Conservation (phyloP, 306 rosid genomes). For the Trifolium subterraneum region DNA sequence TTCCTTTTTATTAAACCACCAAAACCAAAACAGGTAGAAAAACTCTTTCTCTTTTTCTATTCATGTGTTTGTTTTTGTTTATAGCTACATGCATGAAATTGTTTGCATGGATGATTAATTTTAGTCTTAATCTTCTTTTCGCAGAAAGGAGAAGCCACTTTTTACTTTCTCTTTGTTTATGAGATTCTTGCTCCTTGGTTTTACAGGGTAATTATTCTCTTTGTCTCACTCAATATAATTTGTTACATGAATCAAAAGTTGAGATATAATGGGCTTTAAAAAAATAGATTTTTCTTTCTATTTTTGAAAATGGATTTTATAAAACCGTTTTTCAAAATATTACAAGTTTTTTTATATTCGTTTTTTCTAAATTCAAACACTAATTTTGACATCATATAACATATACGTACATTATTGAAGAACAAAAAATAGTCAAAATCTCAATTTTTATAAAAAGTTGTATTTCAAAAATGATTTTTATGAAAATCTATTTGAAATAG, state of each 20-base stretch:
- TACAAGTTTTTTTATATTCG: no score
- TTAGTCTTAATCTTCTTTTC: conserved; percentile 23
- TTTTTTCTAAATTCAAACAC: no score
- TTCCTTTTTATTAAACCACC: conserved; percentile 53
- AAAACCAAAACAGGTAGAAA: conserved; percentile 48
- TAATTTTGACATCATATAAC: no score
- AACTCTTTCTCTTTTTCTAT: neutral
- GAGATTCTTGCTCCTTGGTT: conserved; percentile 68
- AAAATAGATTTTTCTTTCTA: no score
- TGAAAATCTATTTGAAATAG: no score
- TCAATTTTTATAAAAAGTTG: no score
- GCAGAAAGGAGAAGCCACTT: conserved; percentile 56
- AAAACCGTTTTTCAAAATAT: no score
- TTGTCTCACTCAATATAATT: neutral
- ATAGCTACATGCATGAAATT: neutral
- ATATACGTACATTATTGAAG: no score
- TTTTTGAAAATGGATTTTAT: no score
- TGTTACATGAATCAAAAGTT: neutral
- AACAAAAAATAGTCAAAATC: no score
- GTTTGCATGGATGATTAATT: conserved; percentile 33
- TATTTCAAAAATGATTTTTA: no score
- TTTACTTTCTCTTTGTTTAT: conserved; percentile 60
- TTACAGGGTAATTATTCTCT: conserved; percentile 57
- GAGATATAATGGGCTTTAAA: no score
- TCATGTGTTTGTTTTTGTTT: neutral